Base-by-base conservation (phyloP, 768 basidiomycete species). In the Pulveroboletus sp. region DNA sequence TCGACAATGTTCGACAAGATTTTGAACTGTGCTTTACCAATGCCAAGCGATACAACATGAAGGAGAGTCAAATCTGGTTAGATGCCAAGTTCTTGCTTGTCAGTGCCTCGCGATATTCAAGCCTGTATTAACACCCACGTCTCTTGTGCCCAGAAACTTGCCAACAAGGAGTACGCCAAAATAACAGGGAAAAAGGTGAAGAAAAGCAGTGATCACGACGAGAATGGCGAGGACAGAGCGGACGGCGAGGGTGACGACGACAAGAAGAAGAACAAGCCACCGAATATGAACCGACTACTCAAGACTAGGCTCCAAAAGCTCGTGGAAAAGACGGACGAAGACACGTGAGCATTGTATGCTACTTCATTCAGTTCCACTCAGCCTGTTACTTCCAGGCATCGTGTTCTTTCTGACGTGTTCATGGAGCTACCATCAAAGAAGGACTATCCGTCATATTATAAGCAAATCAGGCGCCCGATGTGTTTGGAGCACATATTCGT, bases 11-110 rank as follows among this genome's bases (percentile, higher is more conserved):
- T 59, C 81, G 77, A 60, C 73, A 74, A 36, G 87, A 89, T 61
- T 79, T 91, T 43, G 88, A 91, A 59, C 71, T 82, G 34, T 85
- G 86, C 63, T 92, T 92, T 63, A 76, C 73, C 59, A 91, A 92
- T 62, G 88, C 87, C 22, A 89, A 87, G 68, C 74, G 78, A 53
- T 93, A 90, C 68, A 93, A 93, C 67, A 74, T 81, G 64, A 82
- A 82, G 64, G 86, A 86, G 17, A 91, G 89, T 63, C 72, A 68
- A 38, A 91, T 93, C 51, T 91, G 80, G 75, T 75, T 76, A 50
- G 88, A 91, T 68, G 91, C 91, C n/a, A 89, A 85, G 63, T 78
- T 80, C 47, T 71, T 93, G 29, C 76, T 88, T 69, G 91, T 92
- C 55, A 61, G 85, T 75, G 13, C 17, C 11, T 27, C 27, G 17